Evolutionary conservation across 352 stramenopile species (phyloP), one percentile per base, ranked within the genome.

Genomic region (Globisporangium nagaii): DNA sequence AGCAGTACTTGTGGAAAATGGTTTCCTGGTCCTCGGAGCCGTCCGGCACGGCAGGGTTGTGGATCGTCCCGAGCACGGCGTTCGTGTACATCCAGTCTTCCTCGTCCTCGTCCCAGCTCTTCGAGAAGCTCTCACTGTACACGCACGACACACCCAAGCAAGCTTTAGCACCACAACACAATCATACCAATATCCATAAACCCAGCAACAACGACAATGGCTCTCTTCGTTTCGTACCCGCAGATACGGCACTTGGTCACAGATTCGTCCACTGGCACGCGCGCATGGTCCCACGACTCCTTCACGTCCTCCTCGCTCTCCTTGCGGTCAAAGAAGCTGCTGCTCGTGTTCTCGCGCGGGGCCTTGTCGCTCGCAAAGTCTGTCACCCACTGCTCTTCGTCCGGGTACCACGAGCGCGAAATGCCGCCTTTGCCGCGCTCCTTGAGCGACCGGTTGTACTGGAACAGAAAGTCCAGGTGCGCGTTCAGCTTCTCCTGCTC

Each of bases 11-110:
- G 78, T 95, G 84, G 60, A 95, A 93, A 43, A 95, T 95, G 3
- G 83, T 92, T 36, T 84, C 67, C 12, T 88, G 67, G 48, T 77
- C 68, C 17, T 58, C 48, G 5, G 53, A 53, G 20, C 71, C 68
- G 13, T 69, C 66, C 2, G 70, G 63, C 32, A 58, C 58, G 0
- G 63, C 53, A 1, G 53, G 53, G 42, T 88, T 68, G 54, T 89
- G 76, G 42, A 94, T 88, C 45, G 70, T 84, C 9, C 76, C 84
- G n/a, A 78, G 63, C 25, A 94, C 78, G 1, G 84, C 84, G 54
- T 94, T 94, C 56, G 79, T 92, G 63, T 95, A 95, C 83, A 95
- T 90, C 84, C 84, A 95, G 28, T 95, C 84, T 47, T 95, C 84
- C 41, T 95, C 84, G 28, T 95, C 84, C 79, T 95, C 84, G 37